Percentiles rank a stretch among this genome's conserved stretches.
These are phyloP conservation scores for Phaeosphaeria sp. DNA, from an alignment of 2,329 filamentous ascomycete genomes.

Conservation along the genomic window DNA sequence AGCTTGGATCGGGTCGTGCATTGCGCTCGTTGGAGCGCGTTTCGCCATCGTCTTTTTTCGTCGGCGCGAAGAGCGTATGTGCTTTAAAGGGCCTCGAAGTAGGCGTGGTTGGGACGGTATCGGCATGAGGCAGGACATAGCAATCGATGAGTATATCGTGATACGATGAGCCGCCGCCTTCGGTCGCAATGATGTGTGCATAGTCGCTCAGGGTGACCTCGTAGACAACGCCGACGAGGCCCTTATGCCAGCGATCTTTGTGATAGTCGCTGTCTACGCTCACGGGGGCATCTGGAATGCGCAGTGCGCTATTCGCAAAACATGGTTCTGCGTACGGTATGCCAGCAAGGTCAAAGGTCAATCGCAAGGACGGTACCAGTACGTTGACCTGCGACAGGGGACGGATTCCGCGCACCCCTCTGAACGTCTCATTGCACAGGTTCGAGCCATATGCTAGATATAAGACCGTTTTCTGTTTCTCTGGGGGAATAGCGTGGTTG, in stretches of 20 bases:
- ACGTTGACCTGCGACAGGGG: slow-evolving; percentile 85
- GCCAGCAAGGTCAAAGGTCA: slow-evolving; percentile 87
- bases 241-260: slow-evolving; percentile 75
- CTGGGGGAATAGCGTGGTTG: slow-evolving; percentile 15
- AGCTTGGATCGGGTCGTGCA: slow-evolving; percentile 68
- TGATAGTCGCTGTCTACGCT: slow-evolving; percentile 48
- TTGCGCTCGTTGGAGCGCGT: slow-evolving; percentile 50
- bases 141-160: slow-evolving; percentile 82
- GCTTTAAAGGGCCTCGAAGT: slow-evolving; percentile 73
- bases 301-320: slow-evolving; percentile 80
- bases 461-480: slow-evolving; percentile 45
- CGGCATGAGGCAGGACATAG: slow-evolving; percentile 67
- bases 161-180: slow-evolving; percentile 87
- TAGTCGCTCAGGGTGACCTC: slow-evolving; percentile 88
- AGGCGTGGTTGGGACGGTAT: slow-evolving; percentile 69
- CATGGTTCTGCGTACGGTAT: slow-evolving; percentile 89
- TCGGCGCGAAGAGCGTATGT: slow-evolving; percentile 80
- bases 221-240: slow-evolving; percentile 91
- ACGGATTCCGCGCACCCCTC: slow-evolving; percentile 76
- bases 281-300: slow-evolving; percentile 45
- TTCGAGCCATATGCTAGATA: slow-evolving; percentile 86
- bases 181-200: slow-evolving; percentile 83
- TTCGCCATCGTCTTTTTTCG: slow-evolving; percentile 19
- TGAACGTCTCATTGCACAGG: slow-evolving; percentile 79
- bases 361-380: slow-evolving; percentile 74